Percentiles rank a stretch among this genome's conserved stretches.
Evolutionary conservation across 495 filamentous ascomycete genomes (phyloP).

Genomic region (Penicillium herquei): DNA sequence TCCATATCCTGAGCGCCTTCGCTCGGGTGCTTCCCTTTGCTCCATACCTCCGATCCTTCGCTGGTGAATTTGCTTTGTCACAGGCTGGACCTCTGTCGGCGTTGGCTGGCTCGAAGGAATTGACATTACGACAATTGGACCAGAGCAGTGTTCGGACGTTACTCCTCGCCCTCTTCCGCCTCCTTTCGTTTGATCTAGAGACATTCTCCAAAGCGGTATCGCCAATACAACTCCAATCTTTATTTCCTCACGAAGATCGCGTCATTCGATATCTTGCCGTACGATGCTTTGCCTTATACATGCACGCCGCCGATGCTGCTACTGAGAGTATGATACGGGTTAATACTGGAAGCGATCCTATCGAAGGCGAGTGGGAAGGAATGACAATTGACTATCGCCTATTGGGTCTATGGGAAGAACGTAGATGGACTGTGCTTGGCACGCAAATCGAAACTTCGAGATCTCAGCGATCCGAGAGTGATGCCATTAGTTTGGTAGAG

Average conservation of each 20-base stretch:
- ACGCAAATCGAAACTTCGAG: slow-evolving; percentile 22
- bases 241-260: slow-evolving; percentile 60
- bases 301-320: slow-evolving; percentile 77
- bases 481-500: slow-evolving; percentile 30
- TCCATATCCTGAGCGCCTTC: slow-evolving; percentile 65
- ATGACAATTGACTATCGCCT: slow-evolving; percentile 78
- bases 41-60: slow-evolving; percentile 59
- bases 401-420: slow-evolving; percentile 76
- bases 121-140: slow-evolving; percentile 38
- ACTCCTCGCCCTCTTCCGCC: slow-evolving; percentile 71
- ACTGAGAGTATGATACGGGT: slow-evolving; percentile 65
- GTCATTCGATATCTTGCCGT: slow-evolving; percentile 77
- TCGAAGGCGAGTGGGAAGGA: slow-evolving; percentile 74
- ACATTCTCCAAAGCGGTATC: slow-evolving; percentile 60
- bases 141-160: slow-evolving; percentile 32
- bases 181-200: slow-evolving; percentile 70
- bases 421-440: slow-evolving; percentile 38
- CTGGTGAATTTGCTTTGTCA: slow-evolving; percentile 46
- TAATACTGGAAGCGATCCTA: slow-evolving; percentile 58
- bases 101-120: slow-evolving; percentile 38
- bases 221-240: slow-evolving; percentile 62
- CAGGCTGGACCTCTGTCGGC: slow-evolving; percentile 39
- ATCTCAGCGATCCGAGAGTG: slow-evolving; percentile 19
- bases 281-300: slow-evolving; percentile 71
- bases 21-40: slow-evolving; percentile 77